phyloP scores from a whole-genome alignment of 495 filamentous ascomycete genomes.

The Pyrenula massariospora region DNA sequence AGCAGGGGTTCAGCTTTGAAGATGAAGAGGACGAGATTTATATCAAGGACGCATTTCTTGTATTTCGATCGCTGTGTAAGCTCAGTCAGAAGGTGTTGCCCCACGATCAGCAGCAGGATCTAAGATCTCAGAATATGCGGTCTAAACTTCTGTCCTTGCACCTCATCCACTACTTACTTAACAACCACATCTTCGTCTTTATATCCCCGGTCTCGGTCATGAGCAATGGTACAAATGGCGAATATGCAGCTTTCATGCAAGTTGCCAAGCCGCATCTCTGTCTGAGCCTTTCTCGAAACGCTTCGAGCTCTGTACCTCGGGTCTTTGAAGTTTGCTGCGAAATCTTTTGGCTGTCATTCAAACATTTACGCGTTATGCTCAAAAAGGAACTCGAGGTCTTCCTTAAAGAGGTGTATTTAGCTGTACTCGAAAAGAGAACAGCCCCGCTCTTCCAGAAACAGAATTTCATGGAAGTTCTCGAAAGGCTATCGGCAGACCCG shows the following conservation, averaged over 20 bases:
- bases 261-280: constrained; percentile 94
- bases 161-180: constrained; percentile 83
- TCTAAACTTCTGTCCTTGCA: constrained; percentile 93
- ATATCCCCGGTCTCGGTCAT: constrained; percentile 83
- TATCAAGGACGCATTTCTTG: constrained; percentile 89
- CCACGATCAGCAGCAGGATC: constrained; percentile 82
- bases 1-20: constrained; percentile 48
- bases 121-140: constrained; percentile 90
- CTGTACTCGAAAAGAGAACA: constrained; percentile 77
- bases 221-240: constrained; percentile 73
- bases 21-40: constrained; percentile 96
- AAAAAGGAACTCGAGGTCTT: constrained; percentile 99
- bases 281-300: constrained; percentile 86
- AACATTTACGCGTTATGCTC: constrained; percentile 83
- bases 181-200: constrained; percentile 81
- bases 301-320: constrained; percentile 75
- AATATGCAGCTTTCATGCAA: constrained; percentile 84
- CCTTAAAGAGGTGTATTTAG: constrained; percentile 92
- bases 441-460: constrained; percentile 85
- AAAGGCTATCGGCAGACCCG: constrained; percentile 73
- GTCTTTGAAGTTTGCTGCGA: constrained; percentile 96
- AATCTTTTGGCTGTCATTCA: constrained; percentile 95
- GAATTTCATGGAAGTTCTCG: constrained; percentile 77
- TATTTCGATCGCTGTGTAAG: constrained; percentile 96
- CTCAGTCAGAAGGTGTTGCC: constrained; percentile 82